Evolutionary conservation across 2,329 filamentous ascomycete species (phyloP).

Genomic region (Colletotrichum sp.): DNA sequence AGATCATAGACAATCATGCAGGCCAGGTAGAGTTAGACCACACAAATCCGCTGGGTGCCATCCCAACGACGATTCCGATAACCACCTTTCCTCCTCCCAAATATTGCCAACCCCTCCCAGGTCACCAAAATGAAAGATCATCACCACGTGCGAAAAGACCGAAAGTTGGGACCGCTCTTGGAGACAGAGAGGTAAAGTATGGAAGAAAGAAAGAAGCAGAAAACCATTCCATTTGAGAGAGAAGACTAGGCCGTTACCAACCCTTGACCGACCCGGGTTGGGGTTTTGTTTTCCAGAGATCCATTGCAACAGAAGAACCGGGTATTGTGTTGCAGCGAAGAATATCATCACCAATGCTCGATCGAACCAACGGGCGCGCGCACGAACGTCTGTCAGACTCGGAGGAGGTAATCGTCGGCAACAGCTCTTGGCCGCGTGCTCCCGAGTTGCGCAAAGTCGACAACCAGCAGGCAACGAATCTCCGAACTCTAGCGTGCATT

Average conservation of each 20-base stretch:
- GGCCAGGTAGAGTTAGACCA: conserved; percentile 9
- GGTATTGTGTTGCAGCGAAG: conserved; percentile 25
- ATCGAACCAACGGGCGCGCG: conserved; percentile 25
- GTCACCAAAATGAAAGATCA: background rate
- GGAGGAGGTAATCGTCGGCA: conserved; percentile 21
- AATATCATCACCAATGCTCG: conserved; percentile 24
- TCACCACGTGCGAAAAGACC: background rate
- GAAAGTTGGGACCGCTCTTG: background rate
- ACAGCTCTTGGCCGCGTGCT: conserved; percentile 14
- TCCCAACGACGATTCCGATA: background rate
- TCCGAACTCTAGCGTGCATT: conserved; percentile 25
- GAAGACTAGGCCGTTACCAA: conserved; percentile 20
- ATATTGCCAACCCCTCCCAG: background rate
- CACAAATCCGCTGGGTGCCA: background rate
- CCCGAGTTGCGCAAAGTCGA: conserved; percentile 12
- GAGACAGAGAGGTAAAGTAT: background rate
- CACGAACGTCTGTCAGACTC: conserved; percentile 22
- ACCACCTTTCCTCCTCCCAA: background rate
- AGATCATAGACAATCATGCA: conserved; percentile 17
- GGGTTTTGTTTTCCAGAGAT: conserved; percentile 22
- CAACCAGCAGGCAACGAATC: conserved; percentile 21
- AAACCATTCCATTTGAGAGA: conserved; percentile 21
- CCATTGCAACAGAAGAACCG: conserved; percentile 24
- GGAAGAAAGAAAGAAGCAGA: conserved; percentile 19
- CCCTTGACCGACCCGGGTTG: conserved; percentile 19